Evolutionary conservation across 108 stramenopile genomes (phyloP), one percentile per base, ranked within the genome.

Genomic region (Cyclotella choctawhatcheeana): DNA sequence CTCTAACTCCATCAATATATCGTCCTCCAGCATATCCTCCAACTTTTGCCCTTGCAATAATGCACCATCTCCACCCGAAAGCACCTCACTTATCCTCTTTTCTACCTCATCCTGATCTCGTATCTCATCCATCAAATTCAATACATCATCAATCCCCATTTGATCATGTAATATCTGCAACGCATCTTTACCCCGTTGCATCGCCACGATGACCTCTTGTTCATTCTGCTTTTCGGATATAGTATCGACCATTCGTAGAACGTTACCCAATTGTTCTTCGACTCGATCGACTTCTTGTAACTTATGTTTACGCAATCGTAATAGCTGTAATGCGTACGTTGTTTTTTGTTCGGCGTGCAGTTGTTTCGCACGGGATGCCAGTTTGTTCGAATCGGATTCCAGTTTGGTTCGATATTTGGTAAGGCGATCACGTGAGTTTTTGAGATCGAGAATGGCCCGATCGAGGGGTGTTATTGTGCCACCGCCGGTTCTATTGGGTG

Each of bases 71-170:
- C n/a, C n/a, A n/a, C n/a, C n/a, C n/a, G n/a, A n/a, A n/a, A 94
- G 58, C 45, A 86, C 74, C 21, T 88, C 85, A n/a, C 77, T 80
- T 52, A 96, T 93, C 77, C 86, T 86, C 62, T 71, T 77, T 76
- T 97, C 93, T 21, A 93, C 72, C 68, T 93, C 94, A 58, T 82
- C 62, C 69, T 93, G 87, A 82, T 94, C 94, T 43, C 85, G 73
- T 52, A 95, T 84, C 44, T 92, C 82, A 64, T 94, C 96, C 96
- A 97, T 95, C 66, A 97, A 79, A 40, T 93, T 68, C 65, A 94
- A 62, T n/a, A 97, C 91, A 82, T 93, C 89, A 35, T 97, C 96
- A 16, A 95, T 82, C 18, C 92, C 87, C 53, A 90, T 92, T 63
- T 97, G 85, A 55, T 90, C 72, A 66, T 97, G 93, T 76, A 97